Percentiles rank a stretch among this genome's conserved stretches.
phyloP scores from a whole-genome alignment of 176 grass and related monocot genomes.

The Tuctoria greenei region DNA sequence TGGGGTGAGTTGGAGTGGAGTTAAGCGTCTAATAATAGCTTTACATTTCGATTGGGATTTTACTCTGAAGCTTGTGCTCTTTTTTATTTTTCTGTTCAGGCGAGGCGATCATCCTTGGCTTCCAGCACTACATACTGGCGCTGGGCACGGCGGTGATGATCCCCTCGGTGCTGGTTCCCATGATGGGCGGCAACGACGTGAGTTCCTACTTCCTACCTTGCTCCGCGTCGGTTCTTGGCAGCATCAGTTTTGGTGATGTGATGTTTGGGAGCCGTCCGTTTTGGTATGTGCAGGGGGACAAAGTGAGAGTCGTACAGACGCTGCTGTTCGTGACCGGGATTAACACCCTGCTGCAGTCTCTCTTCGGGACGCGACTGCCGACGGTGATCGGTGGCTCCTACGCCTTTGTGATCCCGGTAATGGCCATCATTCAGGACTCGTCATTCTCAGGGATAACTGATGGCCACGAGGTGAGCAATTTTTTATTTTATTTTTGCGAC shows the following conservation, averaged over 20 bases:
- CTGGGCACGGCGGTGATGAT: slow-evolving; percentile 94
- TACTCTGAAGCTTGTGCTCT: slow-evolving; percentile 14
- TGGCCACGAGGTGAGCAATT: slow-evolving; percentile 55
- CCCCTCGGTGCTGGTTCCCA: slow-evolving; percentile 74
- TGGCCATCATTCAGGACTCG: slow-evolving; percentile 80
- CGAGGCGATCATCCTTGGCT: slow-evolving; percentile 84
- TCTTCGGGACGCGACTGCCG: slow-evolving; percentile 93
- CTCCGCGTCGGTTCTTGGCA: not conserved
- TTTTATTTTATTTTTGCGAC: not conserved
- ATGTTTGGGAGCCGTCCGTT: slow-evolving; percentile 1
- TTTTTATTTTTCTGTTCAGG: slow-evolving; percentile 43
- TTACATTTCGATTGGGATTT: slow-evolving; percentile 25
- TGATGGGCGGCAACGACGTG: slow-evolving; percentile 89
- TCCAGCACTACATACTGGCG: slow-evolving; percentile 91
- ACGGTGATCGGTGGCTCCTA: slow-evolving; percentile 88
- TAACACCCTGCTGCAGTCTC: slow-evolving; percentile 92
- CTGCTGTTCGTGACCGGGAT: slow-evolving; percentile 94
- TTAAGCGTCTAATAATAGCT: not conserved
- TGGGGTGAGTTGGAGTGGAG: slow-evolving; percentile 58
- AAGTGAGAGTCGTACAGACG: slow-evolving; percentile 95
- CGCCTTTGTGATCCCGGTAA: slow-evolving; percentile 84
- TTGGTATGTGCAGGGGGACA: slow-evolving; percentile 62
- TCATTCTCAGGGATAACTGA: slow-evolving; percentile 60
- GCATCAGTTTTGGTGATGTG: slow-evolving; percentile 14
- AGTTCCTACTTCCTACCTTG: slow-evolving; percentile 17